Evolutionary conservation across 352 stramenopile species (phyloP).

Genomic region (Achlya hypogyna): DNA sequence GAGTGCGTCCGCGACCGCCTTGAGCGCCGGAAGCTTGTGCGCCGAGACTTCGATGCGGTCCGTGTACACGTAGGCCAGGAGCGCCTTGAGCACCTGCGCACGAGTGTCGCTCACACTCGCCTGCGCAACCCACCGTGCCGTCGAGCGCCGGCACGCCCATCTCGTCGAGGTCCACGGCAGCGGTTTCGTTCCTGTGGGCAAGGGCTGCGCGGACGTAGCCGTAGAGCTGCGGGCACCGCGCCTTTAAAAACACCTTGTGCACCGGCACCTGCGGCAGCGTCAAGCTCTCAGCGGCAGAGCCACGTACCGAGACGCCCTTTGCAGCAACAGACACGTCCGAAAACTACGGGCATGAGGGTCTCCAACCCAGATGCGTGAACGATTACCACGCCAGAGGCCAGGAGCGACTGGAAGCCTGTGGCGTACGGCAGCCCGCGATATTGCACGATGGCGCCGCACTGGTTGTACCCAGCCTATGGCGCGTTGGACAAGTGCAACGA

Average conservation of each 20-base stretch:
- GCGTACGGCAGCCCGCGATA: constrained; percentile 55
- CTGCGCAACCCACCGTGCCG: not conserved
- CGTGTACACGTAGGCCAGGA: constrained; percentile 63
- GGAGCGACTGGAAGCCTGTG: constrained; percentile 44
- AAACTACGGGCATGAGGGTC: constrained; percentile 30
- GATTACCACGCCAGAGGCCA: constrained; percentile 22
- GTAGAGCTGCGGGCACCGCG: constrained; percentile 12
- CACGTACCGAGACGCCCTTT: constrained; percentile 15
- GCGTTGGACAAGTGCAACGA: not conserved
- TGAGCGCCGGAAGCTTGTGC: constrained; percentile 50
- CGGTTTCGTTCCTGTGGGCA: not conserved
- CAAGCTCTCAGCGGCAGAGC: not conserved
- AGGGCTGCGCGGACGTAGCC: constrained; percentile 1
- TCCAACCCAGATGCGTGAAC: not conserved
- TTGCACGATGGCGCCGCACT: constrained; percentile 44
- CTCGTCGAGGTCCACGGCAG: not conserved
- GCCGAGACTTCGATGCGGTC: constrained; percentile 48
- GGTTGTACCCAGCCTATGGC: constrained; percentile 52
- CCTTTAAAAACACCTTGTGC: constrained; percentile 14
- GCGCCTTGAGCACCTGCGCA: constrained; percentile 42
- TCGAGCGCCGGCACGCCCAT: constrained; percentile 1
- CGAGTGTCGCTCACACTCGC: not conserved
- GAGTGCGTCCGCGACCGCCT: constrained; percentile 31
- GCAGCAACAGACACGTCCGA: constrained; percentile 47
- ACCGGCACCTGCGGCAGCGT: not conserved